These are phyloP conservation scores for Linnemannia hyalina DNA, from an alignment of 192 early-diverging fungal genomes.

Conservation along the genomic window DNA sequence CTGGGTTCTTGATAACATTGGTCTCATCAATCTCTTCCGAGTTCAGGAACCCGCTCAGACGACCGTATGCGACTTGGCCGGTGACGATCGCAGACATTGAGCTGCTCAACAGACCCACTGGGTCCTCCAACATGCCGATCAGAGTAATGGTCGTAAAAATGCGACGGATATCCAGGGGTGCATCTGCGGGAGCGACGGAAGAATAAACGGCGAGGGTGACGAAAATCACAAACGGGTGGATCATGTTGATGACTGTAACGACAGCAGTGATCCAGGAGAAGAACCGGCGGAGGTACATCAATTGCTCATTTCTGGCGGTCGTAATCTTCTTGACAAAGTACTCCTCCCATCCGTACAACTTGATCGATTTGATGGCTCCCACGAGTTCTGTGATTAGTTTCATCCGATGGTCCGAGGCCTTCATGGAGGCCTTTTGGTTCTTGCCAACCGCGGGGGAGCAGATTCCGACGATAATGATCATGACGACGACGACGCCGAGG, in stretches of 20 bases:
- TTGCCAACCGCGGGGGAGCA: neutral
- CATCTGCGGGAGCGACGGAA: constrained; percentile 20
- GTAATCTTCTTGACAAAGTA: constrained; percentile 50
- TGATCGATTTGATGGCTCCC: constrained; percentile 75
- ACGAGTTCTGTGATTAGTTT: constrained; percentile 77
- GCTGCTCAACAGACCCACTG: constrained; percentile 71
- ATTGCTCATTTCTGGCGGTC: constrained; percentile 39
- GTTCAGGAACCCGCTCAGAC: constrained; percentile 74
- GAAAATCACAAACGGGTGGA: constrained; percentile 51
- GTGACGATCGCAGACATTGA: constrained; percentile 73
- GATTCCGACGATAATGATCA: neutral
- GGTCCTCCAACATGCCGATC: constrained; percentile 82
- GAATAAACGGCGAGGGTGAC: constrained; percentile 48
- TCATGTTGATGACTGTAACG: neutral
- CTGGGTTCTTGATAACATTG: constrained; percentile 60
- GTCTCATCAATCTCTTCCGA: constrained; percentile 78
- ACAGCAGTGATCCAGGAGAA: constrained; percentile 23
- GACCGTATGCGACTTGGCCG: constrained; percentile 73
- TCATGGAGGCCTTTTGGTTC: constrained; percentile 24
- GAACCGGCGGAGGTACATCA: constrained; percentile 36
- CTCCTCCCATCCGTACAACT: constrained; percentile 80
- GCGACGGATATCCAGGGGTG: constrained; percentile 65
- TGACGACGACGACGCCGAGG: constrained; percentile 18
- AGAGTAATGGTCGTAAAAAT: constrained; percentile 82
- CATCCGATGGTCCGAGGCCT: constrained; percentile 68